Evolutionary conservation across 2,329 filamentous ascomycete species (phyloP).

Genomic region (Coniochaeta sp.): DNA sequence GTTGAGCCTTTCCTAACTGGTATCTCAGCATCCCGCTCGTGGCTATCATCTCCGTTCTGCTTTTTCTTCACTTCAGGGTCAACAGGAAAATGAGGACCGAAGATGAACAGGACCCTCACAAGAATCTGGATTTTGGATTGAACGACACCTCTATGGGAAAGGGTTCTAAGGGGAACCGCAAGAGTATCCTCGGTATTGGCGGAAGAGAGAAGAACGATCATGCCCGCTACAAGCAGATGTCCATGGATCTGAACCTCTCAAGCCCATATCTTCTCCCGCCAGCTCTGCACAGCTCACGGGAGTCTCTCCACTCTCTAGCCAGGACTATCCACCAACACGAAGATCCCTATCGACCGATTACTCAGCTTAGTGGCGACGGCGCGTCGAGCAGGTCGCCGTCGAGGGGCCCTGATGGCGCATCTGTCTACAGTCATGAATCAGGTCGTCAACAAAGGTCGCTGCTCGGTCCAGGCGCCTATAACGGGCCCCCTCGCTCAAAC

Average conservation of each 20-base stretch:
- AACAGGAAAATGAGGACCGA: constrained; percentile 65
- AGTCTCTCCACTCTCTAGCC: constrained; percentile 81
- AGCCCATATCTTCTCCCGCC: constrained; percentile 94
- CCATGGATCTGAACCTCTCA: constrained; percentile 67
- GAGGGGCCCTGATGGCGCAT: constrained; percentile 33
- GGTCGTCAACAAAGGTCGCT: constrained; percentile 7
- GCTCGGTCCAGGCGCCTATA: constrained; percentile 20
- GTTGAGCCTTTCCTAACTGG: constrained; percentile 11
- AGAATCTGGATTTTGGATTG: constrained; percentile 87
- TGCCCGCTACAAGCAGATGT: constrained; percentile 43
- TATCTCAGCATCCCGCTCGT: constrained; percentile 65
- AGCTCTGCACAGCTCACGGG: constrained; percentile 67
- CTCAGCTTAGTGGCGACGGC: constrained; percentile 51
- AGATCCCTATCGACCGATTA: constrained; percentile 72
- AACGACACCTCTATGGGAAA: constrained; percentile 36
- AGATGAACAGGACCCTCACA: constrained; percentile 80
- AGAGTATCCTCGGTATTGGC: constrained; percentile 39
- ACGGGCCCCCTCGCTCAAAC: constrained; percentile 32
- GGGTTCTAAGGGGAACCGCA: constrained; percentile 34
- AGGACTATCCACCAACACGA: constrained; percentile 67
- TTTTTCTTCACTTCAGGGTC: constrained; percentile 75
- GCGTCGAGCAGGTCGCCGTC: constrained; percentile 48
- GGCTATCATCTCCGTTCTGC: constrained; percentile 56
- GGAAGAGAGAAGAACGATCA: constrained; percentile 50
- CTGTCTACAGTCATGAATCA: constrained; percentile 25